phyloP scores from a whole-genome alignment of 495 filamentous ascomycete genomes.

The Aeminium ludgeri region DNA sequence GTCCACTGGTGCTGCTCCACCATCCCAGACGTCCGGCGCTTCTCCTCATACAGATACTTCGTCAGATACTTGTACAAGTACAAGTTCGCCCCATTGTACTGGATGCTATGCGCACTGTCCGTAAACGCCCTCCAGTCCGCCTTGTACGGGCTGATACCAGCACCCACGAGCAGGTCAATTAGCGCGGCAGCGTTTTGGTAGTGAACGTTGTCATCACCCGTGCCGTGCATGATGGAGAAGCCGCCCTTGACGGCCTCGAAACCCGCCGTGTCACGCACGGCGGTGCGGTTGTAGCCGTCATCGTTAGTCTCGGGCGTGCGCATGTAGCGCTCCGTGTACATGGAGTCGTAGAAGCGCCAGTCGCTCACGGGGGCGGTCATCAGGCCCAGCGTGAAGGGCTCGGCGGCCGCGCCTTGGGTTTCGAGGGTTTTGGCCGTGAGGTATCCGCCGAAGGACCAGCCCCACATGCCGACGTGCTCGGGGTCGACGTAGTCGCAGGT shows the following conservation, averaged over 20 bases:
- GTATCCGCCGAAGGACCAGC: constrained; percentile 45
- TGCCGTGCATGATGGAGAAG: constrained; percentile 38
- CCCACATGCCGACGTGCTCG: constrained; percentile 38
- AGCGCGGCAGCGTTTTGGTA: constrained; percentile 39
- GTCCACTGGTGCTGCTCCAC: constrained; percentile 30
- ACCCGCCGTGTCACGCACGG: constrained; percentile 29
- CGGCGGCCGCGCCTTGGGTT: constrained; percentile 26
- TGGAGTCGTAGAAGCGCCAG: constrained; percentile 45
- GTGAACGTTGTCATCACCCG: constrained; percentile 44
- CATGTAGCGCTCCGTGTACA: constrained; percentile 52
- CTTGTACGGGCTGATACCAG: background rate
- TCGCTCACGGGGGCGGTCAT: constrained; percentile 39
- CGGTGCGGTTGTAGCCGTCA: constrained; percentile 31
- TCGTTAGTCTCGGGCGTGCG: constrained; percentile 34
- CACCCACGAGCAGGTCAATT: constrained; percentile 32
- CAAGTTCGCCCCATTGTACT: constrained; percentile 27
- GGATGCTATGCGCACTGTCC: constrained; percentile 37
- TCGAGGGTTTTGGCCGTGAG: constrained; percentile 39
- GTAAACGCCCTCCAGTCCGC: constrained; percentile 25
- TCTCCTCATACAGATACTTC: constrained; percentile 32
- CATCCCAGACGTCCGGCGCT: constrained; percentile 21
- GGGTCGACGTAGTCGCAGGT: constrained; percentile 29
- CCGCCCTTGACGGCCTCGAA: constrained; percentile 37
- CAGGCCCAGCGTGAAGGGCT: constrained; percentile 32
- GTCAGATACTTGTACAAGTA: constrained; percentile 39